Evolutionary conservation across 768 basidiomycete species (phyloP), one percentile per base, ranked within the genome.

Genomic region (Xerocomus spinulosus): DNA sequence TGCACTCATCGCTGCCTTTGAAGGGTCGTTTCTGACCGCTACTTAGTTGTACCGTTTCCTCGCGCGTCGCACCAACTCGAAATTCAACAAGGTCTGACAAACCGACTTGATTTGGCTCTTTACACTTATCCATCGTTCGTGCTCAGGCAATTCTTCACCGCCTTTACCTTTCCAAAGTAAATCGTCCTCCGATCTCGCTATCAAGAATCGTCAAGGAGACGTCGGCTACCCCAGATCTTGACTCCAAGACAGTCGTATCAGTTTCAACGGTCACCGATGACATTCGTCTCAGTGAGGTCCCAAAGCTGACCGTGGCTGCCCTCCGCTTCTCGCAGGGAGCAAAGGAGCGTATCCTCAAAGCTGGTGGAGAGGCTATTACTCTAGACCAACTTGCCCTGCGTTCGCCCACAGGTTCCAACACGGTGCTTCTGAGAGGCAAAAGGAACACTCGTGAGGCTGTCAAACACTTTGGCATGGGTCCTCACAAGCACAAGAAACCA

Each of bases 401-500:
- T 56, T 83, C 93, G 48, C 96, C 96, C 20, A 95, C 90, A 34
- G 96, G 96, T 52, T 77, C 88, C 52, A 95, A 95, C 82, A 98
- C 96, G 48, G 79, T 99, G 53, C 74, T 98, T 61, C 75, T 99
- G 60, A 79, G 95, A 54, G 96, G 95, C 58, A 85, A 88, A 74
- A 85, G 85, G 81, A 96, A 84, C 70, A 78, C 88, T 49, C 83
- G 96, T 55, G 96, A 98, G 73, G 89, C 93, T 42, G 83, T 88
- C 77, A 93, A 91, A 72, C 95, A 98, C 81, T 97, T 97, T 70
- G 95, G 95, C 73, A 91, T 91, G 89, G 91, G 85, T 74, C 93
- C 93, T 48, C 91, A 94, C 85, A 92, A 97, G 75, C 78, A 96
- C 85, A 97, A 95, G 81, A 96, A 94, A 76, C 96, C 96, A 40